Conservation (phyloP, 83 land plant species). For the Picea abies region DNA sequence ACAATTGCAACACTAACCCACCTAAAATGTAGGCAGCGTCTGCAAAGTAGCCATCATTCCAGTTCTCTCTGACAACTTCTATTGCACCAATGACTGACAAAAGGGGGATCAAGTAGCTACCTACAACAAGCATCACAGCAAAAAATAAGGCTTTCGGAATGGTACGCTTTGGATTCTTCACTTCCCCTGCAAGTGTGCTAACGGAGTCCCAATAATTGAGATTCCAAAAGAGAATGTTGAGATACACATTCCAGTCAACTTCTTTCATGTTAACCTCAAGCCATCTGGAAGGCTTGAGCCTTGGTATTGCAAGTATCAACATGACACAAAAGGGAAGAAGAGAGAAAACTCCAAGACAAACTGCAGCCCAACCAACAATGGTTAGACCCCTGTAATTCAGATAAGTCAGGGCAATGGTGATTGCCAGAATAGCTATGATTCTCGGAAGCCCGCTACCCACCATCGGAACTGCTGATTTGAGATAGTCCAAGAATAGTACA, state of each 20-base stretch:
- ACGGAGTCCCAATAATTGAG: constrained; percentile 83
- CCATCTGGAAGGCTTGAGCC: constrained; percentile 64
- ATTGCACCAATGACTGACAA: constrained; percentile 71
- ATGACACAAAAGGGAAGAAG: constrained; percentile 63
- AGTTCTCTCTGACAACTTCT: constrained; percentile 33
- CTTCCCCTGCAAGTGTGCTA: constrained; percentile 82
- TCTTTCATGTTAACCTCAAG: constrained; percentile 27
- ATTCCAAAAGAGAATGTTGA: constrained; percentile 82
- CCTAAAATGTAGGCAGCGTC: constrained; percentile 63
- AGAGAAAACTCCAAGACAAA: constrained; percentile 49
- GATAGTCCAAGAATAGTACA: constrained; percentile 62
- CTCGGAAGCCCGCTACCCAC: constrained; percentile 44
- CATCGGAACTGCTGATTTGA: constrained; percentile 39
- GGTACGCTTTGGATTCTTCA: constrained; percentile 68
- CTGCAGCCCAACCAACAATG: constrained; percentile 69
- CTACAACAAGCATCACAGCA: constrained; percentile 62
- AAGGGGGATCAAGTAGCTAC: constrained; percentile 66
- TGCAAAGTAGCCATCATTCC: constrained; percentile 89
- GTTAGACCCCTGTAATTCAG: constrained; percentile 71
- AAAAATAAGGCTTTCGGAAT: constrained; percentile 71
- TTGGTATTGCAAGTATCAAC: constrained; percentile 57
- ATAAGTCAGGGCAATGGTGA: constrained; percentile 53
- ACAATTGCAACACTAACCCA: constrained; percentile 67
- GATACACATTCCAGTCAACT: constrained; percentile 62
- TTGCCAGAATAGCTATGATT: constrained; percentile 28